Conservation (phyloP, 1,139 yeast species). For the Sporopachydermia cereana region DNA sequence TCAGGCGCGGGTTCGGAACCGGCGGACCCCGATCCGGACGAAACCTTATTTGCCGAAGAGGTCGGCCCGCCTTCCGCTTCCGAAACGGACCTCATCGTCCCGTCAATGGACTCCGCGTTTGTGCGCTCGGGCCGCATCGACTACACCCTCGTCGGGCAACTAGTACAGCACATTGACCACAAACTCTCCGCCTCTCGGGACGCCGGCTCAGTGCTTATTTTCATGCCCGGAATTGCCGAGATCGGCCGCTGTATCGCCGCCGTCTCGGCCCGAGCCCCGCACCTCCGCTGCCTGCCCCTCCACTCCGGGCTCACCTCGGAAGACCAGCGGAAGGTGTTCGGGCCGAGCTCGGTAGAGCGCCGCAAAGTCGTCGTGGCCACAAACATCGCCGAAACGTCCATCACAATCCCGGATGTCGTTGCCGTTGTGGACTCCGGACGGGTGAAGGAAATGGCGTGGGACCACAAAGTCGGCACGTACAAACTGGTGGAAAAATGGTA, state of each 20-base stretch:
- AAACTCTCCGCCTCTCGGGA: slow-evolving; percentile 30
- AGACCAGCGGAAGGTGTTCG: slow-evolving; percentile 74
- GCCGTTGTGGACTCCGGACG: slow-evolving; percentile 85
- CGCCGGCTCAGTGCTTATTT: slow-evolving; percentile 69
- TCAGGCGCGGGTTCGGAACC: slow-evolving; percentile 7
- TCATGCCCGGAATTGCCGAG: slow-evolving; percentile 87
- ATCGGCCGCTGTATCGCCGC: slow-evolving; percentile 47
- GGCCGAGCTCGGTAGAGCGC: slow-evolving; percentile 34
- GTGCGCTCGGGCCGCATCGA: slow-evolving; percentile 59
- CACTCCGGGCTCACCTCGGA: slow-evolving; percentile 78
- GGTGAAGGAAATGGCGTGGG: slow-evolving; percentile 67
- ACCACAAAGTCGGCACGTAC: slow-evolving; percentile 54
- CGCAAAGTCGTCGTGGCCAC: slow-evolving; percentile 87
- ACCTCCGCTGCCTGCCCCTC: slow-evolving; percentile 41
- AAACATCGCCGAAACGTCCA: slow-evolving; percentile 74
- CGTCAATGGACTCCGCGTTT: slow-evolving; percentile 51
- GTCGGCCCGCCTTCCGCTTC: slow-evolving; percentile 28
- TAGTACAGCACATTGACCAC: slow-evolving; percentile 42
- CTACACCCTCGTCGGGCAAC: slow-evolving; percentile 52
- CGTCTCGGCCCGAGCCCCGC: slow-evolving; percentile 17
- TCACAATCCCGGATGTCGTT: slow-evolving; percentile 88
- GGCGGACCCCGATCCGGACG: background rate
- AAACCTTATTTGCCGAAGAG: slow-evolving; percentile 20
- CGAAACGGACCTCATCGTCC: slow-evolving; percentile 34
- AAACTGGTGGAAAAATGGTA: slow-evolving; percentile 75